phyloP scores from a whole-genome alignment of 1,284 basidiomycete species.

The Athelia sp. region DNA sequence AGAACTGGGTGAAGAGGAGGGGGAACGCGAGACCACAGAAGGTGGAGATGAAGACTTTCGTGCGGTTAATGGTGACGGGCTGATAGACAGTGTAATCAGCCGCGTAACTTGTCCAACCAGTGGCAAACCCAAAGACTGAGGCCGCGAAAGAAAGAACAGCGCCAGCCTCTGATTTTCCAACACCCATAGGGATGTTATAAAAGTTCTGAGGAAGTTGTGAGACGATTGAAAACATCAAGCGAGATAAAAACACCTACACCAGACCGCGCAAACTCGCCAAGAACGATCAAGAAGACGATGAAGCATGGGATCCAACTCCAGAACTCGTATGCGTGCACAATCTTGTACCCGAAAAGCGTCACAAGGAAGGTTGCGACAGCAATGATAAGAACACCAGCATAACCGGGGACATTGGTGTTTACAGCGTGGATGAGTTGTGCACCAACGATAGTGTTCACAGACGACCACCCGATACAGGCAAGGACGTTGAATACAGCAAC shows the following conservation, averaged over 20 bases:
- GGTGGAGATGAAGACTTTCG: constrained; percentile 26
- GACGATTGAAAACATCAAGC: background rate
- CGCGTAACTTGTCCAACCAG: constrained; percentile 20
- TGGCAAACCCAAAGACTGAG: constrained; percentile 21
- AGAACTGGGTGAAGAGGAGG: constrained; percentile 18
- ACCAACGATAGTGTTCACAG: constrained; percentile 33
- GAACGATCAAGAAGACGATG: constrained; percentile 25
- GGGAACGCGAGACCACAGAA: constrained; percentile 27
- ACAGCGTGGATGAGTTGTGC: constrained; percentile 23
- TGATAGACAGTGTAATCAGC: constrained; percentile 29
- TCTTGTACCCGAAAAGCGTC: constrained; percentile 35
- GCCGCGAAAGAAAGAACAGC: constrained; percentile 21
- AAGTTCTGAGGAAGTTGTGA: background rate
- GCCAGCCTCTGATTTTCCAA: constrained; percentile 18
- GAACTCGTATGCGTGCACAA: constrained; percentile 34
- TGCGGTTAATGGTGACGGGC: constrained; percentile 21
- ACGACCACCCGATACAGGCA: constrained; percentile 28
- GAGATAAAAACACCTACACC: constrained; percentile 11
- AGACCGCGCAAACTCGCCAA: constrained; percentile 20
- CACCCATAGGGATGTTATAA: constrained; percentile 5
- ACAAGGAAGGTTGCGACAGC: constrained; percentile 30
- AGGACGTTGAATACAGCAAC: constrained; percentile 20
- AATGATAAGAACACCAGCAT: constrained; percentile 27
- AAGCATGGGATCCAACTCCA: constrained; percentile 31
- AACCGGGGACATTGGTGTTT: constrained; percentile 21